These are phyloP conservation scores for Thalassiosira tumida DNA, from an alignment of 352 stramenopile species.

Conservation along the genomic window DNA sequence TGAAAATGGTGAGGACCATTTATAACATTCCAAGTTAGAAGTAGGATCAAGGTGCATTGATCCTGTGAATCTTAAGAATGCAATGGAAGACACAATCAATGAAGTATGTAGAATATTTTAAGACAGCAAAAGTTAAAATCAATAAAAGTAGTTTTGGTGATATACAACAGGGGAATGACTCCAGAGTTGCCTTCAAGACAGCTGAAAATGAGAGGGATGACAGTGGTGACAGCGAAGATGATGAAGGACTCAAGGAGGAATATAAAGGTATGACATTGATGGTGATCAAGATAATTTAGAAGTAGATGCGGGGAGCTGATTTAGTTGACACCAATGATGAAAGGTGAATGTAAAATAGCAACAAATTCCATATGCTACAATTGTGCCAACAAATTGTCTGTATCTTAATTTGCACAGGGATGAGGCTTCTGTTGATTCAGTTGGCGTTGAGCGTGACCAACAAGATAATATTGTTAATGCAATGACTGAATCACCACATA, in stretches of 20 bases:
- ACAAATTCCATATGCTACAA: neutral
- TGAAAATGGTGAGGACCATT: neutral
- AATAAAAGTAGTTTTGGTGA: neutral
- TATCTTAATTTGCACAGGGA: neutral
- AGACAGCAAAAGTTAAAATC: neutral
- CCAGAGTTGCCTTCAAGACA: neutral
- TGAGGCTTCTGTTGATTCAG: neutral
- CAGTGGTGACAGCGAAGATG: neutral
- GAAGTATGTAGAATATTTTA: neutral
- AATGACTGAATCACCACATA: neutral
- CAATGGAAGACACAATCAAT: slow-evolving; percentile 1
- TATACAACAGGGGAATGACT: neutral
- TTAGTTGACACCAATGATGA: neutral
- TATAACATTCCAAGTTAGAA: neutral
- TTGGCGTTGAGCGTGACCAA: neutral
- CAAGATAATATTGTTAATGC: neutral
- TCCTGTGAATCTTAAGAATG: neutral
- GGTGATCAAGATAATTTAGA: neutral
- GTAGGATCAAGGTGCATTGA: neutral
- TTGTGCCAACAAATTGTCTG: neutral
- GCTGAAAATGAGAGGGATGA: neutral
- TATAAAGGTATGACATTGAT: neutral
- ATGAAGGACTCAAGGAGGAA: neutral
- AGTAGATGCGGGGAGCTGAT: neutral
- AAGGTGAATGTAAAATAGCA: slow-evolving; percentile 5